phyloP scores from a whole-genome alignment of 2,329 filamentous ascomycete genomes.

The Neonectria faginata region DNA sequence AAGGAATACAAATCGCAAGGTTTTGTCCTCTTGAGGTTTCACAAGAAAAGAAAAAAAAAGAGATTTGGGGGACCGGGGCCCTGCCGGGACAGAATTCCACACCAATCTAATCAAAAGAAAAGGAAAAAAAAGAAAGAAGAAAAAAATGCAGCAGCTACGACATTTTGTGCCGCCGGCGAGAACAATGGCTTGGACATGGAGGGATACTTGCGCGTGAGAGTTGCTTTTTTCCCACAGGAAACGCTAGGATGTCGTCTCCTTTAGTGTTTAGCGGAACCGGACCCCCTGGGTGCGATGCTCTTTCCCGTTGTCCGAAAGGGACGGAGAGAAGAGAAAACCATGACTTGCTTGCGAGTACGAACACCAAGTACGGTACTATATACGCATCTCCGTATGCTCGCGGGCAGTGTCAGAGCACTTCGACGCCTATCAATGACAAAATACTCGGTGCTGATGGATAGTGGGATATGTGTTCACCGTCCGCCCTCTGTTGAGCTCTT shows the following conservation, averaged over 20 bases:
- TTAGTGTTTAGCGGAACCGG: conserved; percentile 21
- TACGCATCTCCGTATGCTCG: neutral
- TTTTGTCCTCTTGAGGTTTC: neutral
- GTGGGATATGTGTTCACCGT: neutral
- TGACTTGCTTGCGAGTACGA: conserved; percentile 1
- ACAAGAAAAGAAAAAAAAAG: conserved; percentile 8
- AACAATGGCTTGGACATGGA: conserved; percentile 7
- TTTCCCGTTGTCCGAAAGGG: conserved; percentile 19
- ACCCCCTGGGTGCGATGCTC: conserved; percentile 13
- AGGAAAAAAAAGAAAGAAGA: conserved; percentile 15
- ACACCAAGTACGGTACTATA: no score
- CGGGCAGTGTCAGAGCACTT: neutral
- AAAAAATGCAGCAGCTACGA: conserved; percentile 17
- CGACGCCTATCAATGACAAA: neutral
- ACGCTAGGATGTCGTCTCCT: conserved; percentile 25
- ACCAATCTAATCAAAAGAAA: conserved; percentile 17
- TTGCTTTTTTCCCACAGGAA: conserved; percentile 36
- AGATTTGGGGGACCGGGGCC: conserved; percentile 20
- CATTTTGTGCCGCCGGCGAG: conserved; percentile 18
- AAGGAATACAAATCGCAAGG: neutral
- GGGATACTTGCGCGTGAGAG: conserved; percentile 11
- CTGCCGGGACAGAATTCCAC: conserved; percentile 18
- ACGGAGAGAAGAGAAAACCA: conserved; percentile 40
- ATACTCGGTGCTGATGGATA: neutral
- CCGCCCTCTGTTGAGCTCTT: neutral